Evolutionary conservation across 2,329 filamentous ascomycete species (phyloP), one percentile per base, ranked within the genome.

Genomic region (Botrytis deweyae): DNA sequence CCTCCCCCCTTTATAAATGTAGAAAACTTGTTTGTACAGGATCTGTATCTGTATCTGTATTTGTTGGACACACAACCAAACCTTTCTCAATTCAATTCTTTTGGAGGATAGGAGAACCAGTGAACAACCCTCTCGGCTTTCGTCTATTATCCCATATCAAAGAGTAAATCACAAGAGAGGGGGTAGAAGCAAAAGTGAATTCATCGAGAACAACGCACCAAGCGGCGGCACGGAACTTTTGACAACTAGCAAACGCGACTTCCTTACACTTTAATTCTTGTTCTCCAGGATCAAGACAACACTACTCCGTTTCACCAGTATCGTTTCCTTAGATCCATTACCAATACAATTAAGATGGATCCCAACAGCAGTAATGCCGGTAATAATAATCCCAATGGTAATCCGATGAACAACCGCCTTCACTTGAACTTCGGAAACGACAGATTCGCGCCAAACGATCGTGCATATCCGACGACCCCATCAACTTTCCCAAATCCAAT

Each of bases 401-500:
- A 77, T 70, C 75, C 71, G 46, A 75, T 77, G 72, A 76, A 75
- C 70, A 80, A 79, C 70, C 75, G 76, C 25, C 78, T 81, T 73
- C 78, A 78, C 62, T 71, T 80, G 66, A 79, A 81, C 73, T 77
- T 79, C 49, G 79, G 85, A 49, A 84, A 84, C 80, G 88, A 89
- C 77, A 88, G 81, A 87, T 93, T 81, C 92, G 92, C 83, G 89
- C 69, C 70, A 29, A 72, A 68, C 87, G 91, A 92, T 82, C 88
- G 91, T 81, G 86, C 90, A 78, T 94, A 93, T 86, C 93, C 92
- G 78, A 94, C 95, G 71, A 98, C 95, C 16, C 95, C 95, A 70
- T 98, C 95, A 77, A 97, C 95, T 74, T 98, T 98, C 81, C 95
- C 95, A 20, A 95, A 98, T 84, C 95, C 95, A 75, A 92, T 97